Conservation (phyloP, 306 rosid species). For the Vachellia collinsii region DNA sequence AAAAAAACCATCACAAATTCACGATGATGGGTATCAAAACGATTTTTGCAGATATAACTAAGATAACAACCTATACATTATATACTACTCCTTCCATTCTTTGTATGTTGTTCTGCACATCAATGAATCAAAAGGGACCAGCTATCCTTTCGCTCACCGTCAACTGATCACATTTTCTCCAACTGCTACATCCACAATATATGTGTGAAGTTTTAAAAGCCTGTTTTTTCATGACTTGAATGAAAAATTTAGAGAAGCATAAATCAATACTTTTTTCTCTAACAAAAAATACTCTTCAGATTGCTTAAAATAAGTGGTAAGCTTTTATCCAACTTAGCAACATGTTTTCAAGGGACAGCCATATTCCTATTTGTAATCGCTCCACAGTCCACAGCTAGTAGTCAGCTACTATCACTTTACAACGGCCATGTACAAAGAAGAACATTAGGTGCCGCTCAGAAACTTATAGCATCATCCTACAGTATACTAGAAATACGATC, state of each 20-base stretch:
- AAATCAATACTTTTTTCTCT: not conserved
- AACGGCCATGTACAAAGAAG: not conserved
- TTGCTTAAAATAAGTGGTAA: not conserved
- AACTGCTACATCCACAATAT: not conserved
- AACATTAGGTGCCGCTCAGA: not conserved
- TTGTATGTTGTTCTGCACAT: not conserved
- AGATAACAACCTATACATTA: not conserved
- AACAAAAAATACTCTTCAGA: not conserved
- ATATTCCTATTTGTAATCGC: not conserved
- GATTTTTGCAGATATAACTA: not conserved
- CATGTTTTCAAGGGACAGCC: not conserved
- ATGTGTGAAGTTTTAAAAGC: not conserved
- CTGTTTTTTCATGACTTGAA: not conserved
- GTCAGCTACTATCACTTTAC: not conserved
- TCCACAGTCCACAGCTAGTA: not conserved
- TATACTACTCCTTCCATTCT: not conserved
- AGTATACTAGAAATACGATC: not conserved
- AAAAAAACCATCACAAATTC: not conserved
- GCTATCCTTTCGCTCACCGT: not conserved
- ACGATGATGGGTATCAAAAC: not conserved
- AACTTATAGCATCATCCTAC: not conserved
- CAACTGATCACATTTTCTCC: not conserved
- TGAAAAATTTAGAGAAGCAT: not conserved
- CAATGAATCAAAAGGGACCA: not conserved
- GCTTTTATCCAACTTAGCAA: not conserved